Conservation (phyloP, 2,329 filamentous ascomycete species). For the Colletotrichum spaethianum region DNA sequence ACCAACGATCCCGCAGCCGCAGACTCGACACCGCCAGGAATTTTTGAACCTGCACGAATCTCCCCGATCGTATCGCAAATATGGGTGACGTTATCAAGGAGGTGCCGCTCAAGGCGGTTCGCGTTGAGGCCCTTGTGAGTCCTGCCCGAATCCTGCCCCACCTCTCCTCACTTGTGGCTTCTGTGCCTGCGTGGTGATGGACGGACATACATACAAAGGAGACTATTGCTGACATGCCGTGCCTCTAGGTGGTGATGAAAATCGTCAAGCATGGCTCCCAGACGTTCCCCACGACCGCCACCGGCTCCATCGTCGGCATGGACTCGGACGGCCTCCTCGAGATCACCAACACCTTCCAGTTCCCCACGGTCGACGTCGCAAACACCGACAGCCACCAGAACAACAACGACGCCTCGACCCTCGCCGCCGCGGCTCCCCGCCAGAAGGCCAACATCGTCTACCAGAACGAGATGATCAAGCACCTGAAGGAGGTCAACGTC, state of each 20-base stretch:
- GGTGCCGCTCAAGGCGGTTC: constrained; percentile 85
- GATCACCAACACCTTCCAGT: constrained; percentile 95
- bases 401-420: constrained; percentile 76
- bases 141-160: constrained; percentile 50
- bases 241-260: constrained; percentile 89
- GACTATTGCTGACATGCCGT: constrained; percentile 43
- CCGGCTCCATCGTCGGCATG: constrained; percentile 94
- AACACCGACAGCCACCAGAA: constrained; percentile 81
- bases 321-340: constrained; percentile 86
- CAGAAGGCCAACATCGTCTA: constrained; percentile 91
- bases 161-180: constrained; percentile 48
- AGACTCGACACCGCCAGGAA: constrained; percentile 45
- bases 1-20: constrained; percentile 47
- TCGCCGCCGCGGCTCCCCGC: constrained; percentile 89
- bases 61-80: constrained; percentile 51
- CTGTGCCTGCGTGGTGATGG: constrained; percentile 42
- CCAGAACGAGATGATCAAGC: constrained; percentile 97
- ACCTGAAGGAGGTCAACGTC: constrained; percentile 96
- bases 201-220: background rate
- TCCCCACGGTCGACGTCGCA: constrained; percentile 84
- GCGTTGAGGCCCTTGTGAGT: constrained; percentile 93
- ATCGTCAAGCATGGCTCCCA: constrained; percentile 96
- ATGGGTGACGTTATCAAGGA: constrained; percentile 77
- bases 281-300: constrained; percentile 89
- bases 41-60: constrained; percentile 42